Percentiles rank a stretch among this genome's conserved stretches.
phyloP scores from a whole-genome alignment of 148 eudicot genomes.

The Gaultheria prostrata region DNA sequence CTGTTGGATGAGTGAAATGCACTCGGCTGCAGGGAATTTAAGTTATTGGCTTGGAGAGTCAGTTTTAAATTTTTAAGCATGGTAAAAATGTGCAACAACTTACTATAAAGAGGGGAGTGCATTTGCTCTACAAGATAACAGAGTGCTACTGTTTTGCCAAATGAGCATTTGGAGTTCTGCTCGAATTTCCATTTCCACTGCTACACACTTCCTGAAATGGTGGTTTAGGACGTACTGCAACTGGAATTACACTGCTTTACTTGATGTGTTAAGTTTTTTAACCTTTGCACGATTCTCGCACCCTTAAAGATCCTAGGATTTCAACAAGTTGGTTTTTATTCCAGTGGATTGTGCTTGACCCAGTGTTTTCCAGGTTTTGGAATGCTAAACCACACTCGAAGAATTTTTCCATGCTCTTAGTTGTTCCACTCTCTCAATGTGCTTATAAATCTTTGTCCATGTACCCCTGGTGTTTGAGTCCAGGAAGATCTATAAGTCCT shows the following conservation, averaged over 20 bases:
- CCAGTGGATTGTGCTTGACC: background rate
- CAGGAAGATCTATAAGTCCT: background rate
- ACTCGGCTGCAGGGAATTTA: conserved; percentile 13
- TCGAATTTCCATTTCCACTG: background rate
- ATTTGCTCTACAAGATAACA: background rate
- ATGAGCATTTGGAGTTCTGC: background rate
- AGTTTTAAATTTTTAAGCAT: background rate
- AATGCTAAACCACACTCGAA: background rate
- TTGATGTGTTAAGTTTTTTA: background rate
- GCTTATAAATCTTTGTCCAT: background rate
- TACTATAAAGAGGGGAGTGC: background rate
- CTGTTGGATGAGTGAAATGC: background rate
- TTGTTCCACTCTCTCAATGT: background rate
- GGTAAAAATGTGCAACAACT: background rate
- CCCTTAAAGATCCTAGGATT: background rate
- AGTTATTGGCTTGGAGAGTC: conserved; percentile 32
- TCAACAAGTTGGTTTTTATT: background rate
- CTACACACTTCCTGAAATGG: background rate
- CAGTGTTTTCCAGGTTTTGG: background rate
- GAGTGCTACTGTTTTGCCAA: background rate
- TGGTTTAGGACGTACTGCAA: too few species aligned
- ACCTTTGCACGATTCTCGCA: background rate
- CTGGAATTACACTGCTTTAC: background rate
- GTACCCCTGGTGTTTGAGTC: background rate
- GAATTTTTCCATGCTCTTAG: too few species aligned